A percentile compares a stretch with the other conserved stretches of the same genome.
These are phyloP conservation scores for Zostera marina DNA, from an alignment of 116 monocot genomes.

Conservation along the genomic window DNA sequence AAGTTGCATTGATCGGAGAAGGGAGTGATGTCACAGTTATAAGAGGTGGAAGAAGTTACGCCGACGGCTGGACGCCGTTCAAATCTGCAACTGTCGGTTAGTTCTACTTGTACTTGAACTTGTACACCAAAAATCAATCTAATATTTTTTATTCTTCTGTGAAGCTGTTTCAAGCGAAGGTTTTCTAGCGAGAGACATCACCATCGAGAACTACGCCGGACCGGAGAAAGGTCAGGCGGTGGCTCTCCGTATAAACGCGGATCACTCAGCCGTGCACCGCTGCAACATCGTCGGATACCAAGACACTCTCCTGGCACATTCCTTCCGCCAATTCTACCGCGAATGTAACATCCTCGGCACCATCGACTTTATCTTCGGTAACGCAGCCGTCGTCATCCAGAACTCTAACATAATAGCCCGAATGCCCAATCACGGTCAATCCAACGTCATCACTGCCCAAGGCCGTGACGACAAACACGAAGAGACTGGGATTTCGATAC, in stretches of 20 bases:
- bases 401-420: conserved; percentile 23
- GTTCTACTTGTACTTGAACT: no score
- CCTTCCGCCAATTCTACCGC: conserved; percentile 42
- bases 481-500: conserved; percentile 42
- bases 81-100: conserved; percentile 54
- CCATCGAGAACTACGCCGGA: conserved; percentile 41
- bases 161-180: conserved; percentile 17
- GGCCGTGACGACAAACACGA: conserved; percentile 28
- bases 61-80: conserved; percentile 65
- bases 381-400: conserved; percentile 32
- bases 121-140: no score
- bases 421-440: conserved; percentile 11
- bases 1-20: conserved; percentile 68
- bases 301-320: conserved; percentile 43
- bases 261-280: conserved; percentile 17
- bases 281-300: conserved; percentile 45
- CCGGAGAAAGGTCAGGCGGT: conserved; percentile 39
- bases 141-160: conserved; percentile 22
- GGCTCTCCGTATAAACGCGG: conserved; percentile 35
- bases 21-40: conserved; percentile 58
- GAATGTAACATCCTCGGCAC: conserved; percentile 37
- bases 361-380: conserved; percentile 51
- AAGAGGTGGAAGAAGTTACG: conserved; percentile 39
- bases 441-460: conserved; percentile 32
- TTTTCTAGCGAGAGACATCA: conserved; percentile 38